phyloP scores from a whole-genome alignment of 2,329 filamentous ascomycete species.

The Aspergillus spinulosporus region DNA sequence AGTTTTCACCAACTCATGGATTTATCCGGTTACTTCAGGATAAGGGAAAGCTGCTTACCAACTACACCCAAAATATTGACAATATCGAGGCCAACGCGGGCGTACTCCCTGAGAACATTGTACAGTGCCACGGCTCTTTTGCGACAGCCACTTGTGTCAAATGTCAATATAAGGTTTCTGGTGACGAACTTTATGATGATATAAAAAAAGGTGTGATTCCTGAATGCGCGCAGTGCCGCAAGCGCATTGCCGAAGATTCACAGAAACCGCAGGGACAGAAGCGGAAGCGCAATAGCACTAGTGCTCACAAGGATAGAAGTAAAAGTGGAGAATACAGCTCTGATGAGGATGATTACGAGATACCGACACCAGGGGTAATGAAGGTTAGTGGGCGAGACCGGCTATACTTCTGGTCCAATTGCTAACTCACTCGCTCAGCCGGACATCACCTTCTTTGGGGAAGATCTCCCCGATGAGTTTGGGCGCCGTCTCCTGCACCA shows the following conservation, averaged over 20 bases:
- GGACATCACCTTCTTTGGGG: constrained; percentile 97
- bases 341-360: constrained; percentile 62
- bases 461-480: constrained; percentile 82
- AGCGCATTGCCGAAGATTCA: constrained; percentile 48
- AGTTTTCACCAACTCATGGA: constrained; percentile 86
- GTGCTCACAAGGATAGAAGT: constrained; percentile 54
- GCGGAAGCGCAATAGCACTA: constrained; percentile 54
- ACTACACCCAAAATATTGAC: constrained; percentile 99
- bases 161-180: constrained; percentile 72
- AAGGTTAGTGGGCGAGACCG: constrained; percentile 49
- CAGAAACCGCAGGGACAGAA: constrained; percentile 51
- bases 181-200: constrained; percentile 75
- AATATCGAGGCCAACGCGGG: constrained; percentile 89
- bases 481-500: constrained; percentile 75
- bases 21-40: constrained; percentile 90
- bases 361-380: constrained; percentile 76
- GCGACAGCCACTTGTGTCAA: constrained; percentile 86
- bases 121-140: constrained; percentile 97
- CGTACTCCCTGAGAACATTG: constrained; percentile 74
- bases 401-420: not conserved
- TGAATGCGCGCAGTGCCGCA: constrained; percentile 70
- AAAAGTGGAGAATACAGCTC: constrained; percentile 56
- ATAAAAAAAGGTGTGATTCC: constrained; percentile 76
- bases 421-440: constrained; percentile 51
- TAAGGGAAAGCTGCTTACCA: constrained; percentile 85